phyloP scores from a whole-genome alignment of 257 asterid genomes.

The Nicotiana paniculata region DNA sequence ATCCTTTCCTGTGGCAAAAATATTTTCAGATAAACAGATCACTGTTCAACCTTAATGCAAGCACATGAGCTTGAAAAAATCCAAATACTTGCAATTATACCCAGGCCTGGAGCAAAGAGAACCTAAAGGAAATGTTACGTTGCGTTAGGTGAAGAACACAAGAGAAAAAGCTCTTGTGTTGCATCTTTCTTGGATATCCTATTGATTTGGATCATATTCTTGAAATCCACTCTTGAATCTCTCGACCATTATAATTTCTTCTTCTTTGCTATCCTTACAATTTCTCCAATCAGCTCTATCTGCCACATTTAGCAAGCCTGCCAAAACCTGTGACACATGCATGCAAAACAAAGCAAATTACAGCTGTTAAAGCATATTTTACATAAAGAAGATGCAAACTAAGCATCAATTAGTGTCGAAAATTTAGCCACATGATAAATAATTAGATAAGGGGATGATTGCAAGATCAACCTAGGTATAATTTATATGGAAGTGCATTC shows the following conservation, averaged over 20 bases:
- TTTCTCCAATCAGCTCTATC: conserved; percentile 97
- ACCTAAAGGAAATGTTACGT: too few relatives aligned
- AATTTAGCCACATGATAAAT: background rate
- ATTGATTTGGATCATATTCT: conserved; percentile 59
- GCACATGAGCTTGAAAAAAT: background rate
- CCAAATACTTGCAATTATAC: background rate
- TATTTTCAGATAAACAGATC: background rate
- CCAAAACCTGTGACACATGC: conserved; percentile 57
- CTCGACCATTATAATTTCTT: conserved; percentile 63
- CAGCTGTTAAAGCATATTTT: background rate
- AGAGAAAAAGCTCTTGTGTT: background rate
- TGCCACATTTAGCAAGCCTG: conserved; percentile 83
- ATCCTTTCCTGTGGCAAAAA: background rate
- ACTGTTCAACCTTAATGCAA: background rate
- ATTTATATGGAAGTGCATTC: background rate
- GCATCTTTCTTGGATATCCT: conserved; percentile 30
- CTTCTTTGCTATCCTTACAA: conserved; percentile 68
- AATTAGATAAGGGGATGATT: background rate
- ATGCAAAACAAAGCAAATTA: background rate
- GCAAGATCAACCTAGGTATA: background rate
- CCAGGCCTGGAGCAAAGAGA: too few relatives aligned
- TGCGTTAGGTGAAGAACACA: too few relatives aligned
- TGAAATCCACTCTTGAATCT: conserved; percentile 54
- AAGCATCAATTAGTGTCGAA: background rate
- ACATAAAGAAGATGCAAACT: background rate